Percentiles rank a stretch among this genome's conserved stretches.
Conservation (phyloP, 1,284 basidiomycete genomes). For the Pseudozyma thailandica region DNA sequence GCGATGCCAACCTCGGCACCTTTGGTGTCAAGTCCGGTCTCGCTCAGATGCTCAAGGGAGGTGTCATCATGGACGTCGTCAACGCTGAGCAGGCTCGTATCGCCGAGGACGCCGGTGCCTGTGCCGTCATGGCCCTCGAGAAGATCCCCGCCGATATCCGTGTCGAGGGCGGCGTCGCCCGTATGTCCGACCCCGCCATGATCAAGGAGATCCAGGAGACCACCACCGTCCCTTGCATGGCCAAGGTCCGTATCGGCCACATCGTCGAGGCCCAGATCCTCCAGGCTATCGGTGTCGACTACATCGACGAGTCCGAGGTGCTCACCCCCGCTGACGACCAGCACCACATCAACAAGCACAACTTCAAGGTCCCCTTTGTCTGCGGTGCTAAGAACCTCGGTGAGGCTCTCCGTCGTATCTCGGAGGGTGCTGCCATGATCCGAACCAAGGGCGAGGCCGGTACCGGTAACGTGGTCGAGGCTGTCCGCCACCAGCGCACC, state of each 20-base stretch:
- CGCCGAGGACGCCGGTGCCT: conserved; percentile 96
- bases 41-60: conserved; percentile 70
- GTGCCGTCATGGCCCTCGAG: conserved; percentile 90
- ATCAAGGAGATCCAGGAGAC: conserved; percentile 90
- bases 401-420: conserved; percentile 94
- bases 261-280: conserved; percentile 82
- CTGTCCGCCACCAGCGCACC: conserved; percentile 86
- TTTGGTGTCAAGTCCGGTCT: conserved; percentile 85
- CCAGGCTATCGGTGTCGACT: conserved; percentile 93
- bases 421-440: conserved; percentile 78
- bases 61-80: conserved; percentile 71
- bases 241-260: conserved; percentile 94
- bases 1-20: conserved; percentile 76
- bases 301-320: conserved; percentile 94
- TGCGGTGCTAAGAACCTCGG: conserved; percentile 75
- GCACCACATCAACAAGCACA: conserved; percentile 72
- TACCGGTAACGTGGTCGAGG: conserved; percentile 95
- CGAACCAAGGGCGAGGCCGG: conserved; percentile 77
- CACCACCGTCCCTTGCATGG: conserved; percentile 73
- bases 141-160: conserved; percentile 93
- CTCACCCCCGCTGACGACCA: conserved; percentile 85
- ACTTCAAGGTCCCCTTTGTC: conserved; percentile 77
- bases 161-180: conserved; percentile 66
- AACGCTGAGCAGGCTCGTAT: conserved; percentile 90
- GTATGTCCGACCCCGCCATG: conserved; percentile 82